These are phyloP conservation scores for Fusarium globosum DNA, from an alignment of 2,329 filamentous ascomycete species.

Conservation along the genomic window DNA sequence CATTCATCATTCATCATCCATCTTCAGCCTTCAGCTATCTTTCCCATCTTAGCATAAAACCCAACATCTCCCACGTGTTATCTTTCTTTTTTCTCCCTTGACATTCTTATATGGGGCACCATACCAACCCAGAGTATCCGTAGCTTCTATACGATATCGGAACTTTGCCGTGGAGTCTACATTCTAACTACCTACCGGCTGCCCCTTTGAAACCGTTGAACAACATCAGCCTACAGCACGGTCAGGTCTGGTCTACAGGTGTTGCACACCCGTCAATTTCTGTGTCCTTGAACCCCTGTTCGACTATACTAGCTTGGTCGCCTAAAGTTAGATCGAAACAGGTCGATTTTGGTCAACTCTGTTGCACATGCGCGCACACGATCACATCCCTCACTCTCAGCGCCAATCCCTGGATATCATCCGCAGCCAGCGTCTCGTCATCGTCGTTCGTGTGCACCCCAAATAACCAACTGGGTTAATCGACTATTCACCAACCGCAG, in stretches of 20 bases:
- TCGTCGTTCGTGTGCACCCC: slow-evolving; percentile 28
- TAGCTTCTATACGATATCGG: slow-evolving; percentile 1
- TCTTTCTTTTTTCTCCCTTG: neutral
- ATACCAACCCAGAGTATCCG: neutral
- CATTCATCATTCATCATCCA: slow-evolving; percentile 18
- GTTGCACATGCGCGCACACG: slow-evolving; percentile 34
- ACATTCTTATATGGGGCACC: neutral
- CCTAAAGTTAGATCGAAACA: slow-evolving; percentile 36
- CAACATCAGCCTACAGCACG: neutral
- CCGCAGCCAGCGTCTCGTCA: slow-evolving; percentile 19
- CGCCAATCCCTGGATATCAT: slow-evolving; percentile 24
- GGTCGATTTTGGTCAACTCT: slow-evolving; percentile 28
- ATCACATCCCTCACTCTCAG: slow-evolving; percentile 28
- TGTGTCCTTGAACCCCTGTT: slow-evolving; percentile 29
- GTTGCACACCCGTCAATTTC: slow-evolving; percentile 13
- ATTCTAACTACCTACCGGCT: neutral
- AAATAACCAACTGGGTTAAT: slow-evolving; percentile 15
- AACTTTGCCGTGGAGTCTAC: slow-evolving; percentile 16
- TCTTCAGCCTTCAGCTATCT: neutral
- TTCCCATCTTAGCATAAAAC: slow-evolving; percentile 6
- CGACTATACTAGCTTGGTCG: slow-evolving; percentile 26
- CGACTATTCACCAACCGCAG: slow-evolving; percentile 18
- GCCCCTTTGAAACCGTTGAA: slow-evolving; percentile 12
- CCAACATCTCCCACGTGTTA: neutral
- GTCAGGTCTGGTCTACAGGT: slow-evolving; percentile 2